A percentile compares a stretch with the other conserved stretches of the same genome.
phyloP scores from a whole-genome alignment of 805 yeast genomes.

The Candida sonorensis region DNA sequence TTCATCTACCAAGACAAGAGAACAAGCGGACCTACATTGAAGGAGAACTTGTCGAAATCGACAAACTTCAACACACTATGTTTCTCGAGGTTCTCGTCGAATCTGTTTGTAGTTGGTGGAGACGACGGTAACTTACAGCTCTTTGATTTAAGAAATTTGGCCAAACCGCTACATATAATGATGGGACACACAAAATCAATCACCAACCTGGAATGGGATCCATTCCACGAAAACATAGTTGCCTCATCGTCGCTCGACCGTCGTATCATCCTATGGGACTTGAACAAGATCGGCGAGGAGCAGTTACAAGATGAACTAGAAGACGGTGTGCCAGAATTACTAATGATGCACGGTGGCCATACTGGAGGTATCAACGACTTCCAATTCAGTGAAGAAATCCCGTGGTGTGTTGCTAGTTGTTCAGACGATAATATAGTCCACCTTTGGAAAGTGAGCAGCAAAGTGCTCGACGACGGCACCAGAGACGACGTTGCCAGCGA shows the following conservation, averaged over 20 bases:
- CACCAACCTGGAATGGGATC: slow-evolving; percentile 71
- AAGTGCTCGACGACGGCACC: slow-evolving; percentile 22
- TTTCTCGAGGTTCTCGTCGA: slow-evolving; percentile 53
- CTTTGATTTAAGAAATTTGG: slow-evolving; percentile 47
- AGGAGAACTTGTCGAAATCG: slow-evolving; percentile 19
- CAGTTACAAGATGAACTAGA: slow-evolving; percentile 83
- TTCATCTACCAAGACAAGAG: slow-evolving; percentile 52
- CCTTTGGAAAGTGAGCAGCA: slow-evolving; percentile 42
- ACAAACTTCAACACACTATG: slow-evolving; percentile 54
- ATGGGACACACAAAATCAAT: slow-evolving; percentile 74
- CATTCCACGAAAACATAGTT: slow-evolving; percentile 66
- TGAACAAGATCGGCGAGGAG: slow-evolving; percentile 73
- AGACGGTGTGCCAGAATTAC: slow-evolving; percentile 82
- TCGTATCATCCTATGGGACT: slow-evolving; percentile 76
- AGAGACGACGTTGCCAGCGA: slow-evolving; percentile 11
- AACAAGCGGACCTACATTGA: slow-evolving; percentile 17
- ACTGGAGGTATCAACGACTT: slow-evolving; percentile 71
- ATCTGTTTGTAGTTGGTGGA: slow-evolving; percentile 64
- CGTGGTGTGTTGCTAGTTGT: slow-evolving; percentile 70
- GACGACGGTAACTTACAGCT: slow-evolving; percentile 59
- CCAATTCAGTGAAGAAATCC: slow-evolving; percentile 60
- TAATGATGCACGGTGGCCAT: slow-evolving; percentile 93
- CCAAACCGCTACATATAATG: slow-evolving; percentile 55
- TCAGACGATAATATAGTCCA: slow-evolving; percentile 58
- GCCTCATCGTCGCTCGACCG: slow-evolving; percentile 77